A percentile compares a stretch with the other conserved stretches of the same genome.
phyloP scores from a whole-genome alignment of 2,329 filamentous ascomycete species.

The Colletotrichum sp. region DNA sequence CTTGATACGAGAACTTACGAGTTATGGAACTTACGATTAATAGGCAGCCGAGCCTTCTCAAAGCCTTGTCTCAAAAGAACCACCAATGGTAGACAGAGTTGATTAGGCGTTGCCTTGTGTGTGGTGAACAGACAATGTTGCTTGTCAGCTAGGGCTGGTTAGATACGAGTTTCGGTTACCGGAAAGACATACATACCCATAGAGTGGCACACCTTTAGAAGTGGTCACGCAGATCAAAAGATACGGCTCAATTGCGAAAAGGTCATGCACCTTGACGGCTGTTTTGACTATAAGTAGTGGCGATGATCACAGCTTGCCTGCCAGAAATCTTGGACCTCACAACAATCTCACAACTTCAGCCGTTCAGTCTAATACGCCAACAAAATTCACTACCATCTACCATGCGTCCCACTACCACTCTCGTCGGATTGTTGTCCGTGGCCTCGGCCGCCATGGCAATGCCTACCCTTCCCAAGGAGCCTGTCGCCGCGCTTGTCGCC shows the following conservation, averaged over 20 bases:
- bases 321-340: neutral
- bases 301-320: neutral
- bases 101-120: neutral
- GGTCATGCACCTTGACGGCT: neutral
- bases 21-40: fast-evolving
- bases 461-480: neutral
- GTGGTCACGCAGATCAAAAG: neutral
- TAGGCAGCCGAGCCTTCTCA: neutral
- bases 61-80: too few relatives aligned
- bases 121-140: neutral
- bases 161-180: neutral
- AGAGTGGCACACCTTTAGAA: neutral
- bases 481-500: neutral
- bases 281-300: neutral
- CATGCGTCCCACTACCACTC: neutral
- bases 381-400: neutral
- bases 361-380: neutral
- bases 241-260: neutral
- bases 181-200: neutral
- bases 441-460: neutral
- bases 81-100: neutral
- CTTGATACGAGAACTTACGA: neutral
- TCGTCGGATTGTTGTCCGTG: neutral
- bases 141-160: too few relatives aligned
- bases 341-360: neutral